These are phyloP conservation scores for Podospora didyma DNA, from an alignment of 495 filamentous ascomycete genomes.

Conservation along the genomic window DNA sequence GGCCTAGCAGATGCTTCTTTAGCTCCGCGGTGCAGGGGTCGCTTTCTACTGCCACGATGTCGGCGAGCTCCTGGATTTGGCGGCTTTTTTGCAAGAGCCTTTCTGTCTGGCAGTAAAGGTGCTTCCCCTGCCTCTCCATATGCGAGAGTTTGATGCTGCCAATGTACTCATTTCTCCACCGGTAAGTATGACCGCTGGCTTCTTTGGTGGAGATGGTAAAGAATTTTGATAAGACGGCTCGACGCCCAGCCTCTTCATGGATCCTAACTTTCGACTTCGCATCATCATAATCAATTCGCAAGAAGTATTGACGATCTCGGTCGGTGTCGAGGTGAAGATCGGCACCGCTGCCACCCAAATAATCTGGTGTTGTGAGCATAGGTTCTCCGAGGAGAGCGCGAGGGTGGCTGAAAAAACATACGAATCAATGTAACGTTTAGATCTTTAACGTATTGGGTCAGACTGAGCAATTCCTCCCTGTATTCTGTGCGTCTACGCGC, in stretches of 20 bases:
- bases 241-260: too few species aligned
- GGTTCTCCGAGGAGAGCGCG: too few species aligned
- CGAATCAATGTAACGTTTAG: not conserved
- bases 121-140: slow-evolving; percentile 62
- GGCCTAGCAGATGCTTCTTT: slow-evolving; percentile 58
- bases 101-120: slow-evolving; percentile 81
- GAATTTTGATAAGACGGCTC: too few species aligned
- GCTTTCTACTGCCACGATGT: slow-evolving; percentile 75
- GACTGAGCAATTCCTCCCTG: too few species aligned
- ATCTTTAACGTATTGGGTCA: slow-evolving; percentile 52
- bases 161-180: slow-evolving; percentile 3
- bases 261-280: not conserved
- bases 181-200: not conserved
- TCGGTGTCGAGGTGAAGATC: not conserved
- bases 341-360: not conserved
- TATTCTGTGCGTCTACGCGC: too few species aligned
- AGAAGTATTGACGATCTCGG: not conserved
- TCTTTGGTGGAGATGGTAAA: too few species aligned
- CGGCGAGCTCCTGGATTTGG: slow-evolving; percentile 57
- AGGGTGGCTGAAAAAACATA: not conserved
- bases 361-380: not conserved
- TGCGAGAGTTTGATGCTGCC: slow-evolving; percentile 56
- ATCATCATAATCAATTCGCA: not conserved
- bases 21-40: slow-evolving; percentile 68
- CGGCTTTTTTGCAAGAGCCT: slow-evolving; percentile 69